A percentile compares a stretch with the other conserved stretches of the same genome.
These are phyloP conservation scores for Botryosphaeria dothidea DNA, from an alignment of 2,329 filamentous ascomycete genomes.

Conservation along the genomic window DNA sequence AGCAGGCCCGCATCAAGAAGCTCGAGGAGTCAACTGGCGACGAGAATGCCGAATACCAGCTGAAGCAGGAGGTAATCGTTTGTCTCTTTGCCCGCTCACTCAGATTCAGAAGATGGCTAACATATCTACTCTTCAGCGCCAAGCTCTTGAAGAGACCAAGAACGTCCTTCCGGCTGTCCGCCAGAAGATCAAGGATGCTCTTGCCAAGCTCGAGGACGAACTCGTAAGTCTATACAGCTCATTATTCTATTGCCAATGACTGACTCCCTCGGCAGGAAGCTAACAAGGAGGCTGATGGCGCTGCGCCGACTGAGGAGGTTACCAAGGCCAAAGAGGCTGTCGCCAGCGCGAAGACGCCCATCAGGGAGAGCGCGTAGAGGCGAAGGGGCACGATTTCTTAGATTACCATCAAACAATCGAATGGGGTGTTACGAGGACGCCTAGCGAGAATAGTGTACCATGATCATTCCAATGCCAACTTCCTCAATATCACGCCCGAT, in stretches of 20 bases:
- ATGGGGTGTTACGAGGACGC: too few relatives aligned
- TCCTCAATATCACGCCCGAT: too few relatives aligned
- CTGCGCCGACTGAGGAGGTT: slow-evolving; percentile 44
- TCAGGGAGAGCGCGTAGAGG: slow-evolving; percentile 33
- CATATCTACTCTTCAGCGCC: slow-evolving; percentile 57
- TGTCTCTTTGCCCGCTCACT: not conserved
- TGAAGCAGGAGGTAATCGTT: slow-evolving; percentile 80
- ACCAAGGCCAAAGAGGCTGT: slow-evolving; percentile 47
- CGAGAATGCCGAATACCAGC: slow-evolving; percentile 72
- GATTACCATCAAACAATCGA: too few relatives aligned
- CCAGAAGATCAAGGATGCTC: slow-evolving; percentile 69
- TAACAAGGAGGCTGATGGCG: slow-evolving; percentile 40
- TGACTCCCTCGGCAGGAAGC: slow-evolving; percentile 35
- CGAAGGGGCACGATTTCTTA: too few relatives aligned
- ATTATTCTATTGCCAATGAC: not conserved
- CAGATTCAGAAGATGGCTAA: too few relatives aligned
- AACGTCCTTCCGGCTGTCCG: slow-evolving; percentile 74
- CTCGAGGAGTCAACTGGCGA: slow-evolving; percentile 64
- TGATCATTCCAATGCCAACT: too few relatives aligned
- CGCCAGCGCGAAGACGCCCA: slow-evolving; percentile 40
- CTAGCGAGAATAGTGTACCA: too few relatives aligned
- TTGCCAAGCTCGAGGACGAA: slow-evolving; percentile 73
- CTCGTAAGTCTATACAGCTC: slow-evolving; percentile 53
- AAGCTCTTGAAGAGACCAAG: slow-evolving; percentile 84
- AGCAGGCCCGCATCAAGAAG: slow-evolving; percentile 70